phyloP scores from a whole-genome alignment of 1,284 basidiomycete genomes.

The Prillingera fragicola region DNA sequence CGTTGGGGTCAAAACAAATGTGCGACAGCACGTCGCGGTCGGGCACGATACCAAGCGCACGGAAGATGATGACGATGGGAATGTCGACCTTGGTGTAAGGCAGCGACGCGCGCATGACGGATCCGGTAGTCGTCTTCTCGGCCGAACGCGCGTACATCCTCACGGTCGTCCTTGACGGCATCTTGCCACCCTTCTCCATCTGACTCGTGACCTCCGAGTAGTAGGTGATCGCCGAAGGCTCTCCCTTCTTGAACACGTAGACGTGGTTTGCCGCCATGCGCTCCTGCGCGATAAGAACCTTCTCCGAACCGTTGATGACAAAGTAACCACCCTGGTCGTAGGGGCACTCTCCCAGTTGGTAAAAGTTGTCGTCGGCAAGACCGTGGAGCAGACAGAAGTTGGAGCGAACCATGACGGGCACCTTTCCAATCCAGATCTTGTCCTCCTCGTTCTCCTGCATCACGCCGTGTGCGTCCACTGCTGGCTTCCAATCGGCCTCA shows the following conservation, averaged over 20 bases:
- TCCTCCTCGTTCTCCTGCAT: constrained; percentile 61
- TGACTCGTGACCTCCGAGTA: constrained; percentile 96
- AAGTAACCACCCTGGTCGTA: constrained; percentile 98
- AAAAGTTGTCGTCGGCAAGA: constrained; percentile 72
- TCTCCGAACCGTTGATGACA: constrained; percentile 99
- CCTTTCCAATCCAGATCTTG: constrained; percentile 97
- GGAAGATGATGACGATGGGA: constrained; percentile 98
- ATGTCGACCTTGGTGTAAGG: constrained; percentile 99
- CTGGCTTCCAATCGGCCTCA: constrained; percentile 69
- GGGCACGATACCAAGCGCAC: constrained; percentile 93
- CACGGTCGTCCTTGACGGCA: constrained; percentile 95
- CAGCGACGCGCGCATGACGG: constrained; percentile 94
- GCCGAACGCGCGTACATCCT: constrained; percentile 84
- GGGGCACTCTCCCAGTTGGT: constrained; percentile 92
- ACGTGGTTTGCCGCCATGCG: constrained; percentile 99
- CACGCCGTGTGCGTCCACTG: constrained; percentile 57
- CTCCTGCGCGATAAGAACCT: constrained; percentile 98
- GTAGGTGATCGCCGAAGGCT: constrained; percentile 92
- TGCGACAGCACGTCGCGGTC: constrained; percentile 97
- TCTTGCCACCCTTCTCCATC: constrained; percentile 97
- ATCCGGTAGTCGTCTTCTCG: constrained; percentile 55
- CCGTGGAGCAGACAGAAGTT: constrained; percentile 88
- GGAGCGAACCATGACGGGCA: constrained; percentile 96
- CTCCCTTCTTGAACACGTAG: constrained; percentile 97
- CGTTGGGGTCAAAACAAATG: constrained; percentile 96